Evolutionary conservation across 2,329 filamentous ascomycete species (phyloP).

Genomic region (Fusarium floridanum): DNA sequence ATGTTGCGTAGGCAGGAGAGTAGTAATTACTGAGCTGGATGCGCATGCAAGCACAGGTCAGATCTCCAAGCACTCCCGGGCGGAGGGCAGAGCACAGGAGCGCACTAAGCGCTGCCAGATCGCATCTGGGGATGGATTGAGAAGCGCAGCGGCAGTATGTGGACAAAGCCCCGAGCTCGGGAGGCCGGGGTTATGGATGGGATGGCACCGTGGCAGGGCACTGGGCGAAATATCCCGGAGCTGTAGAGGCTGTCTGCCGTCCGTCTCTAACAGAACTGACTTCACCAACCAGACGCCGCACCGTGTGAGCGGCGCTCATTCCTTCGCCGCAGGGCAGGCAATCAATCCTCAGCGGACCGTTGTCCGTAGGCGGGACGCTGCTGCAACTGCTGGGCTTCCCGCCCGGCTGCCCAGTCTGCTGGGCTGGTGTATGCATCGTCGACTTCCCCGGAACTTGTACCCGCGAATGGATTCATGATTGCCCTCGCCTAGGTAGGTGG

Average conservation of each 20-base stretch:
- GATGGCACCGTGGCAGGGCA: slow-evolving; percentile 32
- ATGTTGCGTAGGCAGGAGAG: slow-evolving; percentile 22
- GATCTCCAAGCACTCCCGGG: slow-evolving; percentile 43
- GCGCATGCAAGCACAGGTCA: slow-evolving; percentile 47
- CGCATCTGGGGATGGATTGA: slow-evolving; percentile 43
- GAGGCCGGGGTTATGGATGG: slow-evolving; percentile 29
- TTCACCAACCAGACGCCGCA: slow-evolving; percentile 21
- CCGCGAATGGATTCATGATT: slow-evolving; percentile 2
- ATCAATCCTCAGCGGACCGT: slow-evolving; percentile 36
- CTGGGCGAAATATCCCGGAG: slow-evolving; percentile 41
- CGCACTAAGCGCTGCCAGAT: slow-evolving; percentile 49
- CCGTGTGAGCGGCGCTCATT: slow-evolving; percentile 24
- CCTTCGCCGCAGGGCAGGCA: slow-evolving; percentile 11
- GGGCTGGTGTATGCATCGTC: background rate
- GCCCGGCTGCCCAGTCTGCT: background rate
- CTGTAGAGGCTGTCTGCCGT: background rate
- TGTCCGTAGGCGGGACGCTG: slow-evolving; percentile 31
- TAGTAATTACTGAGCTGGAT: slow-evolving; percentile 37
- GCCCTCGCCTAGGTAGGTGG: background rate
- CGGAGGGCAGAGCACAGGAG: slow-evolving; percentile 45
- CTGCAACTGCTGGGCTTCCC: slow-evolving; percentile 17
- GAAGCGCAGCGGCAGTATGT: slow-evolving; percentile 46
- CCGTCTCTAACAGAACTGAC: slow-evolving; percentile 14
- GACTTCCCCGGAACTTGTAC: background rate
- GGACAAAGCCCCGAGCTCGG: slow-evolving; percentile 44